Evolutionary conservation across 495 filamentous ascomycete genomes (phyloP).

Genomic region (Melanomma pulvis-pyrius): DNA sequence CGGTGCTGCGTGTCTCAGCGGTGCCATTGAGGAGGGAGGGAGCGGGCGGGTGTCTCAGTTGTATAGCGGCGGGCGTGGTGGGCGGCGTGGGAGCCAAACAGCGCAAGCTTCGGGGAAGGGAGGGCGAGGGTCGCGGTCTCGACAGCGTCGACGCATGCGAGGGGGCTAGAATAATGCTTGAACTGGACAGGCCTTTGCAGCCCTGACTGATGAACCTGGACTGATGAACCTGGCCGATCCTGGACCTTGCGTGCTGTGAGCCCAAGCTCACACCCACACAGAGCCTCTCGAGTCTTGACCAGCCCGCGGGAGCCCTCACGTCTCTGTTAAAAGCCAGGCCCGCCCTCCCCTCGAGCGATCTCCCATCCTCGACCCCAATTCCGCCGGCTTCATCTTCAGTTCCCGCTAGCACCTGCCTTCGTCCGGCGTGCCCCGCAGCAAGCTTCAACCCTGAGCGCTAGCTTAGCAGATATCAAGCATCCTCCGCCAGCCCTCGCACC

Average conservation of each 20-base stretch:
- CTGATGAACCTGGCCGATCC: neutral
- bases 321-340: conserved; percentile 13
- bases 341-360: neutral
- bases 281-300: conserved; percentile 17
- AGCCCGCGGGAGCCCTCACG: conserved; percentile 11
- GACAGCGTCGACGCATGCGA: conserved; percentile 31
- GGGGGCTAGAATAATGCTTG: conserved; percentile 22
- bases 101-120: conserved; percentile 22
- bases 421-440: conserved; percentile 30
- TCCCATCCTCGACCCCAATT: neutral
- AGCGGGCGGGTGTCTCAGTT: neutral
- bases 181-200: conserved; percentile 6
- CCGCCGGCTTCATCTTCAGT: neutral
- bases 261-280: conserved; percentile 19
- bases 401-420: conserved; percentile 11
- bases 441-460: conserved; percentile 7
- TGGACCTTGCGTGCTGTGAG: conserved; percentile 4
- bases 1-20: conserved; percentile 4
- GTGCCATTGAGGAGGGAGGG: neutral
- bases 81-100: conserved; percentile 13
- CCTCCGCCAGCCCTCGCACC: conserved; percentile 2
- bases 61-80: neutral
- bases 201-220: conserved; percentile 13
- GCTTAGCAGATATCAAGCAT: neutral
- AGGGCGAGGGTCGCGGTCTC: neutral